Evolutionary conservation across 257 asterid genomes (phyloP).

Genomic region (Mentha longifolia): DNA sequence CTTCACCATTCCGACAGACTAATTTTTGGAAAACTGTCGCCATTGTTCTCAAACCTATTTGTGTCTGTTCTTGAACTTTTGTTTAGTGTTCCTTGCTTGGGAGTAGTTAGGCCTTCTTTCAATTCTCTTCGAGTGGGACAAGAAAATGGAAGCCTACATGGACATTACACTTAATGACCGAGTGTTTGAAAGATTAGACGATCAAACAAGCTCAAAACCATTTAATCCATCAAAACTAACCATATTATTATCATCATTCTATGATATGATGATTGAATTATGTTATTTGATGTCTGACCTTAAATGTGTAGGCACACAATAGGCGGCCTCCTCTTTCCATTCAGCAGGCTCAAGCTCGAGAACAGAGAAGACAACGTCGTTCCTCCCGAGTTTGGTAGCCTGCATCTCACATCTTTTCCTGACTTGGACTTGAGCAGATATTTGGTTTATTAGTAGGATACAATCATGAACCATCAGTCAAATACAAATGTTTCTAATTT

Average conservation of each 20-base stretch:
- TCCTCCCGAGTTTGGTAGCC: slow-evolving; percentile 49
- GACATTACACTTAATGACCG: neutral
- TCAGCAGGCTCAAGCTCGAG: slow-evolving; percentile 54
- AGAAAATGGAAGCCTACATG: neutral
- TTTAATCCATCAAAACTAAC: no score
- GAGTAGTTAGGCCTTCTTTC: neutral
- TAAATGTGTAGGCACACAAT: slow-evolving; percentile 67
- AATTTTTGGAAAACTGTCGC: neutral
- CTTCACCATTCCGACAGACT: neutral
- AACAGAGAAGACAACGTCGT: slow-evolving; percentile 55
- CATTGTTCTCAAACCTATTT: neutral
- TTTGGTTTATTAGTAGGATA: neutral
- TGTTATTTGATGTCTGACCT: slow-evolving; percentile 15
- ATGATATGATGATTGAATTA: neutral
- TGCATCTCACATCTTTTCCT: slow-evolving; percentile 2
- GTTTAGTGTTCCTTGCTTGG: neutral
- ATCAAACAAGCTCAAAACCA: neutral
- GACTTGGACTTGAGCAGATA: slow-evolving; percentile 8
- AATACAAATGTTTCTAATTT: neutral
- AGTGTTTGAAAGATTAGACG: neutral
- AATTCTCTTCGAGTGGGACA: no score
- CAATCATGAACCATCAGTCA: neutral
- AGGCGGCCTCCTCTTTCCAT: slow-evolving; percentile 73
- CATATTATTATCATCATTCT: neutral
- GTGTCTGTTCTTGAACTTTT: neutral